phyloP scores from a whole-genome alignment of 768 basidiomycete genomes.

The Trametes cubensis region DNA sequence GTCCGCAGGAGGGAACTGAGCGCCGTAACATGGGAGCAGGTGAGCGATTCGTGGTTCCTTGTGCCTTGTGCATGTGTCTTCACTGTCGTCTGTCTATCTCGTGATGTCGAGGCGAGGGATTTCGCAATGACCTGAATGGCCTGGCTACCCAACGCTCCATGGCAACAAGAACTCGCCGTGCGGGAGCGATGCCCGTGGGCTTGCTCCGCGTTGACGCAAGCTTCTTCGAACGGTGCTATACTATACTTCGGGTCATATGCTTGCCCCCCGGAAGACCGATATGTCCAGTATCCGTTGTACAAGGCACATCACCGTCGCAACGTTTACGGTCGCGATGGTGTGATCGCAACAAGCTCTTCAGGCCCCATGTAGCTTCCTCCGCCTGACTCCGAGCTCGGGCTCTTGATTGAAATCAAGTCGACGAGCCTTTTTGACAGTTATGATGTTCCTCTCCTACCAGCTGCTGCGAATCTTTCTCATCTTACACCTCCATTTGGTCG shows the following conservation, averaged over 20 bases:
- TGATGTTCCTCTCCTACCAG: conserved; percentile 11
- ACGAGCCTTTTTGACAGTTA: conserved; percentile 6
- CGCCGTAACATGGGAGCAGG: background rate
- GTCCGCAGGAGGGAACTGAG: background rate
- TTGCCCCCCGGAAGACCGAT: background rate
- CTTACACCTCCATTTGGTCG: background rate
- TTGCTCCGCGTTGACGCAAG: background rate
- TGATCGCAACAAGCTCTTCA: conserved; percentile 1
- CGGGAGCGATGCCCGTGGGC: background rate
- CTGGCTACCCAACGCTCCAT: background rate
- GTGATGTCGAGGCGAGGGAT: background rate
- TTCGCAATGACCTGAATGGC: background rate
- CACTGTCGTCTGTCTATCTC: background rate
- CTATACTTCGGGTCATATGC: conserved; percentile 5
- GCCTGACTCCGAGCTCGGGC: background rate
- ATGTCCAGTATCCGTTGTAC: conserved; percentile 1
- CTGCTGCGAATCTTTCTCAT: background rate
- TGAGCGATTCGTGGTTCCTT: conserved; percentile 7
- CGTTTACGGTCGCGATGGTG: background rate
- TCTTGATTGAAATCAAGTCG: conserved; percentile 7
- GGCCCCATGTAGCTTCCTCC: background rate
- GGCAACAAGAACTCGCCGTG: conserved; percentile 5
- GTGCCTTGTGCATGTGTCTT: conserved; percentile 8
- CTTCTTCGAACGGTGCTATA: conserved; percentile 3
- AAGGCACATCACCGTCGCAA: conserved; percentile 5